Evolutionary conservation across 805 yeast species (phyloP).

Genomic region (Wickerhamiella sergipiensis): DNA sequence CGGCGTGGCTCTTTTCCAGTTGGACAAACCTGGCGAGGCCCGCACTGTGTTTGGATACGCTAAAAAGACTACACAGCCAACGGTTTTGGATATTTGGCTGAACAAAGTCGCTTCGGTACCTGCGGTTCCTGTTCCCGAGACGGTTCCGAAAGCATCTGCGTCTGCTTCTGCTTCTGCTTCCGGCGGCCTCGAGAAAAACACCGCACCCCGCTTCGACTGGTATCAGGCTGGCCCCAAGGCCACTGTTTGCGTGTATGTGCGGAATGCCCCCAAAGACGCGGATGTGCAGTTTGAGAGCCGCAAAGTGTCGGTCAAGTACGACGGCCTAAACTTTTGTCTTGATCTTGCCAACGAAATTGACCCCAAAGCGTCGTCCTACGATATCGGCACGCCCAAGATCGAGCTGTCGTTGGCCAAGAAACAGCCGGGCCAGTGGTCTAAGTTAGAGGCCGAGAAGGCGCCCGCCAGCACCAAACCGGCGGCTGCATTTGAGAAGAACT

Average conservation of each 20-base stretch:
- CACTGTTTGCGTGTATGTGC: constrained; percentile 58
- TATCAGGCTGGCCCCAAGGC: constrained; percentile 50
- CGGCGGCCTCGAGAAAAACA: background rate
- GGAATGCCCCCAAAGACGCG: constrained; percentile 42
- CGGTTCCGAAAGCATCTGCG: constrained; percentile 3
- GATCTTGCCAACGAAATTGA: constrained; percentile 39
- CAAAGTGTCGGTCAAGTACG: constrained; percentile 1
- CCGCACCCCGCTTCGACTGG: constrained; percentile 36
- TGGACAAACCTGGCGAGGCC: constrained; percentile 19
- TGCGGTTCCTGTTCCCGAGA: constrained; percentile 3
- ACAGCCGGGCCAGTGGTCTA: constrained; percentile 37
- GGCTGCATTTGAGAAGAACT: constrained; percentile 49
- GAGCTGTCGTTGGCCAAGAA: constrained; percentile 51
- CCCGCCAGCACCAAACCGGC: constrained; percentile 66
- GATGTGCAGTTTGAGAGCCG: constrained; percentile 24
- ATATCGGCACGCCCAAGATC: constrained; percentile 56
- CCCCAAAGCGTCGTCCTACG: constrained; percentile 31
- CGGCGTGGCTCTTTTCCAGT: constrained; percentile 19
- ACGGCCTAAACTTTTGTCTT: constrained; percentile 37
- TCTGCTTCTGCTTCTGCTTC: too few species aligned
- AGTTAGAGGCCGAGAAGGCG: constrained; percentile 29
- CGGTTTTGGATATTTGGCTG: constrained; percentile 13
- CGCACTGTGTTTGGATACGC: constrained; percentile 15
- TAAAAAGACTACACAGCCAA: constrained; percentile 10
- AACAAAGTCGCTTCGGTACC: constrained; percentile 8